Base-by-base conservation (phyloP, 768 basidiomycete species). In the Leccinum subgranulosum region DNA sequence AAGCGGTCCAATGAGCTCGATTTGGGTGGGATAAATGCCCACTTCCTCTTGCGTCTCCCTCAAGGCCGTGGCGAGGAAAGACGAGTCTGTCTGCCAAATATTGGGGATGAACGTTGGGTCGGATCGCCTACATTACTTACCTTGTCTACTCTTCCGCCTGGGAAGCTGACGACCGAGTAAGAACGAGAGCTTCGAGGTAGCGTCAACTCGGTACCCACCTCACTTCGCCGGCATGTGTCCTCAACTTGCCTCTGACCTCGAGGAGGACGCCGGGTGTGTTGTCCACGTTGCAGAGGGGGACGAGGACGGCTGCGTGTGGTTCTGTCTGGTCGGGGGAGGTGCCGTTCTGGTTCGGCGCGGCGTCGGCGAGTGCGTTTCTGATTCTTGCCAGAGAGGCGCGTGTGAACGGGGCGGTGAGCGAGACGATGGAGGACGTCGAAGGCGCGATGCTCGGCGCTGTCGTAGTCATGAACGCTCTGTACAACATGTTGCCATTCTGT, bases 201-300 rank as follows among this genome's bases (percentile, higher is more conserved):
- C 0, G 51, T 21, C 15, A 4, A 4, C 64, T 21, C 39, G 4
- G 3, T 28, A 57, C 77, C 41, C 58, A 89, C 90, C 90, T 90
- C 33, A 92, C 83, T 76, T 92, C 88, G 19, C 23, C 23, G 23
- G 23, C 23, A 23, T 23, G 23, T 3, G 77, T 79, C 62, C 88
- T 77, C 51, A 87, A 71, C 41, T 81, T 71, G 64, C 83, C 82
- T 61, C 90, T 79, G 31, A 92, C 82, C 69, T 92, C 86, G 15
- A 91, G 77, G 49, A 92, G 68, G 19, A 93, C 79, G 7, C 88
- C 85, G 0, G 90, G 87, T 14, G 75, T 74, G 51, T 78, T 77
- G 31, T 79, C 74, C 19, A 92, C 85, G 65, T 92, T 92, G 73
- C 90, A 92, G 51, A 92, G 75, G 0, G 89, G 88, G 60, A 92